phyloP scores from a whole-genome alignment of 202 grass and related monocot species.

The Musa balbisiana region DNA sequence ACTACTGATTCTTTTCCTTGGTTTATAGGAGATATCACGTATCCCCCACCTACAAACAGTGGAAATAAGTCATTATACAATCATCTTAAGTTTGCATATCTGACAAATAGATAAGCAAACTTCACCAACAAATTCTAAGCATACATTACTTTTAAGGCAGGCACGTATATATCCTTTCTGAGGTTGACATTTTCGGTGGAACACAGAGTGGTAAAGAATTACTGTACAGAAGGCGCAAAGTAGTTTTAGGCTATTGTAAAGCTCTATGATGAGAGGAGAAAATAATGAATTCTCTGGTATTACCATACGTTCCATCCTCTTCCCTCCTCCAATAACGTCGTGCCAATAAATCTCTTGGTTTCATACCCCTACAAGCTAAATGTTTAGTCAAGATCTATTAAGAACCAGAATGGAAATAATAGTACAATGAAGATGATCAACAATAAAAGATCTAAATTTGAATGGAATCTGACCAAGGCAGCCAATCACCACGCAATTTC shows the following conservation, averaged over 20 bases:
- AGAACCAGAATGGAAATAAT: background rate
- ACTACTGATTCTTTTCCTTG: conserved; percentile 90
- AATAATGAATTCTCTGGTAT: conserved; percentile 14
- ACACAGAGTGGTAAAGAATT: conserved; percentile 93
- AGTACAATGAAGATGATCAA: conserved; percentile 9
- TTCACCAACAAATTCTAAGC: conserved; percentile 25
- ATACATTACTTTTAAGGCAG: conserved; percentile 99
- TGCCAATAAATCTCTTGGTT: conserved; percentile 81
- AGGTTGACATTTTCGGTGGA: conserved; percentile 65
- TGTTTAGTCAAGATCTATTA: conserved; percentile 29
- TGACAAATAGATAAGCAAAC: conserved; percentile 14
- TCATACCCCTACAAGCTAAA: conserved; percentile 92
- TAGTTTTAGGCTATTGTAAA: background rate
- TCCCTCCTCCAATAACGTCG: conserved; percentile 89
- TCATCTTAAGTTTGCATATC: background rate
- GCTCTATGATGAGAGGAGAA: background rate
- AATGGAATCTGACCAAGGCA: conserved; percentile 69
- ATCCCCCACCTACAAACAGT: conserved; percentile 54
- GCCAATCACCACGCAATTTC: conserved; percentile 84
- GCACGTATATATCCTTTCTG: conserved; percentile 78
- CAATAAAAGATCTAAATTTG: conserved; percentile 5
- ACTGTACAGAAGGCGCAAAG: conserved; percentile 51
- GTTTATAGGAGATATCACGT: conserved; percentile 85
- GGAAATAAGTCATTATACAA: background rate
- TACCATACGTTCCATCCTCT: conserved; percentile 99